Conservation (phyloP, 495 filamentous ascomycete genomes). For the Neurospora hispaniola region DNA sequence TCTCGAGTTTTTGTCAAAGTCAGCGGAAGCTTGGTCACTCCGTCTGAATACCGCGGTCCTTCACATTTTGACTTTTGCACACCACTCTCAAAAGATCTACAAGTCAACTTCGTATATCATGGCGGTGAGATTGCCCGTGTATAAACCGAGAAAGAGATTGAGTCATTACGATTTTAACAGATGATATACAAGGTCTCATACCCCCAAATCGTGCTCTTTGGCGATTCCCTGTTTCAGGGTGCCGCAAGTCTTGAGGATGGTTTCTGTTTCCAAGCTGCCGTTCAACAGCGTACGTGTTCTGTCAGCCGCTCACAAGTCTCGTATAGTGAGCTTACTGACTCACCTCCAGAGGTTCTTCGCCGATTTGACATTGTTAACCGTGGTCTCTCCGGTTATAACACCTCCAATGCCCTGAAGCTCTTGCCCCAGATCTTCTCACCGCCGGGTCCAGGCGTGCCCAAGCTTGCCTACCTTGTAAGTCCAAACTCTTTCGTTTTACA, state of each 20-base stretch:
- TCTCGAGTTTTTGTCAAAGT: not conserved
- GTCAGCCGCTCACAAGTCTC: not conserved
- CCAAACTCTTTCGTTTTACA: not conserved
- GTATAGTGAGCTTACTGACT: not conserved
- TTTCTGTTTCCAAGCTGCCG: slow-evolving; percentile 59
- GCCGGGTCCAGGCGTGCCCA: slow-evolving; percentile 37
- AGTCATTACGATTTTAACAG: not conserved
- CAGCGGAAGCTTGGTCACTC: not conserved
- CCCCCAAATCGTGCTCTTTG: slow-evolving; percentile 67
- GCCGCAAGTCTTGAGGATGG: slow-evolving; percentile 46
- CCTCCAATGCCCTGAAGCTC: slow-evolving; percentile 32
- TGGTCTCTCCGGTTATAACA: slow-evolving; percentile 40
- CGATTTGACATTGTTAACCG: slow-evolving; percentile 40
- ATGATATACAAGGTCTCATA: slow-evolving; percentile 24
- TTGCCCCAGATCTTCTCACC: slow-evolving; percentile 33
- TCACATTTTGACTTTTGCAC: not conserved
- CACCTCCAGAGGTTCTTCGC: slow-evolving; percentile 29
- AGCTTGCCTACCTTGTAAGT: slow-evolving; percentile 56
- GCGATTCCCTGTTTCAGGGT: slow-evolving; percentile 67
- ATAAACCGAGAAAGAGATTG: not conserved
- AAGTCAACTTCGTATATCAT: not conserved
- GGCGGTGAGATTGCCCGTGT: not conserved
- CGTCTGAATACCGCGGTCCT: not conserved
- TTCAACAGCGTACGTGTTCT: slow-evolving; percentile 51
- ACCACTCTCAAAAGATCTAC: not conserved